These are phyloP conservation scores for Astrothelium subdiscretum DNA, from an alignment of 495 filamentous ascomycete species.

Conservation along the genomic window DNA sequence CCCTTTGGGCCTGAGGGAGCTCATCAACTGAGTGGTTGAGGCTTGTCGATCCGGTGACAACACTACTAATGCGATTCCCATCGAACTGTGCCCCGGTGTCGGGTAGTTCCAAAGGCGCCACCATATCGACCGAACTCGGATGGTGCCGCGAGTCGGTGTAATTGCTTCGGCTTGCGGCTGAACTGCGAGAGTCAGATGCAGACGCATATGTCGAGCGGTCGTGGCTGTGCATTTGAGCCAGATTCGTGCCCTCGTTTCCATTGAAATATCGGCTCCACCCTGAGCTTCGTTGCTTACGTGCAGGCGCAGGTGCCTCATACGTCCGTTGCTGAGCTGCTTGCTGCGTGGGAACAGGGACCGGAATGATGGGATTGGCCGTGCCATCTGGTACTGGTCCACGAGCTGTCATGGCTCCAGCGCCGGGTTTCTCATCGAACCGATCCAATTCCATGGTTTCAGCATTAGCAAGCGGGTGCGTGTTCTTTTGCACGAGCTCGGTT, in stretches of 20 bases:
- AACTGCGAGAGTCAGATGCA: neutral
- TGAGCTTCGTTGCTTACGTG: conserved; percentile 35
- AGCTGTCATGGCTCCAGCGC: neutral
- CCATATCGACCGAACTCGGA: neutral
- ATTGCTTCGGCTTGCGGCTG: neutral
- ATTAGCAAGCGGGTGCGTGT: conserved; percentile 18
- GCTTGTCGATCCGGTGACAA: neutral
- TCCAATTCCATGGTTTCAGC: conserved; percentile 21
- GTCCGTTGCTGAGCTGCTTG: neutral
- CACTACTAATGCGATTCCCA: neutral
- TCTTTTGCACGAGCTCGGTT: conserved; percentile 18
- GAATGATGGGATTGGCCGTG: neutral
- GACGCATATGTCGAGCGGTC: neutral
- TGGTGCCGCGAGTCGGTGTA: neutral
- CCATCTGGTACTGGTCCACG: conserved; percentile 9
- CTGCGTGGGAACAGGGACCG: neutral
- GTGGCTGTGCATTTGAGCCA: neutral
- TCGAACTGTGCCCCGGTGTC: neutral
- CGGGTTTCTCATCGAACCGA: neutral
- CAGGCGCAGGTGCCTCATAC: neutral
- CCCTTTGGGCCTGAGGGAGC: neutral
- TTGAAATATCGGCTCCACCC: conserved; percentile 55
- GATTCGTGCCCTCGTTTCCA: conserved; percentile 35
- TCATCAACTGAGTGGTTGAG: neutral
- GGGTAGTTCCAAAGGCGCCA: neutral